Evolutionary conservation across 371 early-diverging fungal genomes (phyloP).

Genomic region (Phascolomyces articulosus): DNA sequence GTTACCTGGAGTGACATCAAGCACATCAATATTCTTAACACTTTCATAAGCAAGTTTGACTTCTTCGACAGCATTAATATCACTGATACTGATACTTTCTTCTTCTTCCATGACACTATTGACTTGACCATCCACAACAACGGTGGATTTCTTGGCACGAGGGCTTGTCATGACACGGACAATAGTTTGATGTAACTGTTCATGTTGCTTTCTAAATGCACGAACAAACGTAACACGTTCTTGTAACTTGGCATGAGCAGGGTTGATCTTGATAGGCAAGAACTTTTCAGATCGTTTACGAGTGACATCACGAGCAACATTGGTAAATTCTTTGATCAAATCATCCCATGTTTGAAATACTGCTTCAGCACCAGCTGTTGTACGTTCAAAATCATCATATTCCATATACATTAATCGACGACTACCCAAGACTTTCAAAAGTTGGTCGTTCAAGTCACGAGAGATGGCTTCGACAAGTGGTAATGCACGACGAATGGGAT

Average conservation of each 20-base stretch:
- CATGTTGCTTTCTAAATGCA: conserved; percentile 94
- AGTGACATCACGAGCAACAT: conserved; percentile 94
- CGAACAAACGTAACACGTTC: conserved; percentile 91
- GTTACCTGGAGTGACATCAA: conserved; percentile 85
- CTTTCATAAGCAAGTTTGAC: conserved; percentile 92
- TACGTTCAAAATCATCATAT: conserved; percentile 83
- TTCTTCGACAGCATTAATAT: conserved; percentile 86
- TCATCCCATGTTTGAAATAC: conserved; percentile 97
- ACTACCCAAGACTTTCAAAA: conserved; percentile 85
- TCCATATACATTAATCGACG: conserved; percentile 94
- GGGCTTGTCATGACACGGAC: conserved; percentile 87
- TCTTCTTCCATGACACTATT: conserved; percentile 57
- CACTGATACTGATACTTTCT: conserved; percentile 65
- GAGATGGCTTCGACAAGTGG: conserved; percentile 95
- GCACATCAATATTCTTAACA: conserved; percentile 92
- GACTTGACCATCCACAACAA: conserved; percentile 55
- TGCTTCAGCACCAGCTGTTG: conserved; percentile 82
- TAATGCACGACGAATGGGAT: conserved; percentile 93
- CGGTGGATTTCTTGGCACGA: conserved; percentile 56
- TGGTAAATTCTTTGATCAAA: conserved; percentile 92
- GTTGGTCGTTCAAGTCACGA: conserved; percentile 90
- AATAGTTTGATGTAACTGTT: conserved; percentile 94
- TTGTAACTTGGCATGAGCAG: conserved; percentile 91
- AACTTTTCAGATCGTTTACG: conserved; percentile 94
- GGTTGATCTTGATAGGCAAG: conserved; percentile 91